Conservation (phyloP, 1,284 basidiomycete species). For the Leucoagaricus sp. region DNA sequence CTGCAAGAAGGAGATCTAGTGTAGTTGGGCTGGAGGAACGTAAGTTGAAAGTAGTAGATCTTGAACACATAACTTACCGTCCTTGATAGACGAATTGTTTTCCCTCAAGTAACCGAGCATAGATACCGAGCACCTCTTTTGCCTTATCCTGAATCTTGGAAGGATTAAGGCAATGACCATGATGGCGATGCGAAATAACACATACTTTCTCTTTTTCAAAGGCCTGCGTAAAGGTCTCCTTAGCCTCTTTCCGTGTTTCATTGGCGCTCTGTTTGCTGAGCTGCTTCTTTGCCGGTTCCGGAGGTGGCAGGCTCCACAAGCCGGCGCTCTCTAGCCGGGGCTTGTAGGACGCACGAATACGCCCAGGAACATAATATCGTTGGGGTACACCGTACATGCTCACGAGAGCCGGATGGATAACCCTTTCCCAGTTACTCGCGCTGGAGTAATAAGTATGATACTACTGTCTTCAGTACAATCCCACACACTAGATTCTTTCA, state of each 20-base stretch:
- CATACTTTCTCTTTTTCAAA: constrained; percentile 69
- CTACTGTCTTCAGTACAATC: constrained; percentile 29
- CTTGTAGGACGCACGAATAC: constrained; percentile 58
- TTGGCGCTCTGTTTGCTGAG: constrained; percentile 25
- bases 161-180: not conserved
- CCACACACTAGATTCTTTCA: not conserved
- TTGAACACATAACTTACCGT: constrained; percentile 29
- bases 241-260: constrained; percentile 34
- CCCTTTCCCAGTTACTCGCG: constrained; percentile 58
- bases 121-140: constrained; percentile 54
- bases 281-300: constrained; percentile 46
- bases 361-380: constrained; percentile 67
- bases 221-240: constrained; percentile 45
- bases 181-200: not conserved
- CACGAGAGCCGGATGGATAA: constrained; percentile 56
- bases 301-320: constrained; percentile 55
- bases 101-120: constrained; percentile 52
- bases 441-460: constrained; percentile 63
- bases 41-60: not conserved
- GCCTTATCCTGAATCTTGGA: constrained; percentile 62
- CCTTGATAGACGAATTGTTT: constrained; percentile 55
- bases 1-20: constrained; percentile 65
- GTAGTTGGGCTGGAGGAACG: constrained; percentile 49
- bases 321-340: constrained; percentile 62
- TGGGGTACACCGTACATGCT: constrained; percentile 65